Conservation (phyloP, 169 alveolate genomes). For the Plasmodium vinckei region DNA sequence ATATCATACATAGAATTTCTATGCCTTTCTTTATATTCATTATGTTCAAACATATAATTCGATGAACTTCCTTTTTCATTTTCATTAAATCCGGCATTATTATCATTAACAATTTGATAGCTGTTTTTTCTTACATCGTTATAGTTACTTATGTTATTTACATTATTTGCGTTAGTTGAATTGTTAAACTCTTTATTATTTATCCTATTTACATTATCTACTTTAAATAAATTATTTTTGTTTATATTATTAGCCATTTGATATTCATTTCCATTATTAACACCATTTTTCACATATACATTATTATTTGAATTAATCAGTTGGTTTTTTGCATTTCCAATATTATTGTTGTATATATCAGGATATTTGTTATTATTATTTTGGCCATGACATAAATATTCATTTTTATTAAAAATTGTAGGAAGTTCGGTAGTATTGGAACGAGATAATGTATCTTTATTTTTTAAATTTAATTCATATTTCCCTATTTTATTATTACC, state of each 20-base stretch:
- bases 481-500: background rate
- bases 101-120: background rate
- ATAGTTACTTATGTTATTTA: background rate
- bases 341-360: background rate
- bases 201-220: conserved; percentile 6
- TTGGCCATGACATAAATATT: background rate
- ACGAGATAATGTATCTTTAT: background rate
- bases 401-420: conserved; percentile 5
- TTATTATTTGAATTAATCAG: conserved; percentile 10
- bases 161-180: background rate
- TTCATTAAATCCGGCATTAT: background rate
- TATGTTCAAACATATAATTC: background rate
- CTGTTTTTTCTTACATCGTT: conserved; percentile 8
- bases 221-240: conserved; percentile 18
- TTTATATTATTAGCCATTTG: conserved; percentile 29
- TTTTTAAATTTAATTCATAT: background rate
- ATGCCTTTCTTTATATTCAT: background rate
- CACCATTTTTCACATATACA: conserved; percentile 8
- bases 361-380: background rate
- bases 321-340: conserved; percentile 4
- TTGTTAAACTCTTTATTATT: background rate
- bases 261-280: conserved; percentile 14
- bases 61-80: background rate
- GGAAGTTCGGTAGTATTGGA: background rate
- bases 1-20: background rate